phyloP scores from a whole-genome alignment of 306 rosid genomes.

The Vicia villosa region DNA sequence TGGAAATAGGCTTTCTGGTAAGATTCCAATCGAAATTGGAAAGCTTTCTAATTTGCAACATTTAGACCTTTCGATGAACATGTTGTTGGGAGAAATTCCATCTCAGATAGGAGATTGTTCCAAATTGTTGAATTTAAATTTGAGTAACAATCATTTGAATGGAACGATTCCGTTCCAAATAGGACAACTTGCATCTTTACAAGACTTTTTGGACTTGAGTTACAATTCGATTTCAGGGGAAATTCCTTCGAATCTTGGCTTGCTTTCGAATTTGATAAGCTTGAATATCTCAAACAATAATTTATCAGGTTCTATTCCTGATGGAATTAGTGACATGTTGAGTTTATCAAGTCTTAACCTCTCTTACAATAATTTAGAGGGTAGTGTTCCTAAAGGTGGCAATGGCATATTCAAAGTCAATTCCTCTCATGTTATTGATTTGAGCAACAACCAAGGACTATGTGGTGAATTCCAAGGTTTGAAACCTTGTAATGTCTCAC shows the following conservation, averaged over 20 bases:
- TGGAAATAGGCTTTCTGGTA: constrained; percentile 48
- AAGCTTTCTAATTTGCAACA: constrained; percentile 35
- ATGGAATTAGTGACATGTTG: constrained; percentile 40
- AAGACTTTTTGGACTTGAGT: constrained; percentile 55
- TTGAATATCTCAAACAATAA: constrained; percentile 56
- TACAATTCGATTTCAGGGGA: constrained; percentile 50
- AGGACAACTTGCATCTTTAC: constrained; percentile 49
- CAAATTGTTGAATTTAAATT: constrained; percentile 41
- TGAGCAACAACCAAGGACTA: constrained; percentile 47
- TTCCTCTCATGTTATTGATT: constrained; percentile 35
- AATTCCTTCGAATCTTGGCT: constrained; percentile 44
- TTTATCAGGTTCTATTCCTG: constrained; percentile 54
- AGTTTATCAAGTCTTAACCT: constrained; percentile 50
- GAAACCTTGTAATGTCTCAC: constrained; percentile 31
- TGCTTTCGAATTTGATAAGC: constrained; percentile 48
- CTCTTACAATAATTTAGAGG: constrained; percentile 57
- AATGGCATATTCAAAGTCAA: constrained; percentile 43
- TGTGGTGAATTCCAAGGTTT: constrained; percentile 43
- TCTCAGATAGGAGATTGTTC: constrained; percentile 42
- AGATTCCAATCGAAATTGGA: constrained; percentile 48
- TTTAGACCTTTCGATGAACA: constrained; percentile 54
- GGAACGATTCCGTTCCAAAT: constrained; percentile 54
- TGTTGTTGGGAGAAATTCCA: constrained; percentile 52
- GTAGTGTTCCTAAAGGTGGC: constrained; percentile 41
- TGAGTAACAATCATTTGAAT: constrained; percentile 49